phyloP scores from a whole-genome alignment of 78 protist species.

The Dictyostelium capitatum region DNA sequence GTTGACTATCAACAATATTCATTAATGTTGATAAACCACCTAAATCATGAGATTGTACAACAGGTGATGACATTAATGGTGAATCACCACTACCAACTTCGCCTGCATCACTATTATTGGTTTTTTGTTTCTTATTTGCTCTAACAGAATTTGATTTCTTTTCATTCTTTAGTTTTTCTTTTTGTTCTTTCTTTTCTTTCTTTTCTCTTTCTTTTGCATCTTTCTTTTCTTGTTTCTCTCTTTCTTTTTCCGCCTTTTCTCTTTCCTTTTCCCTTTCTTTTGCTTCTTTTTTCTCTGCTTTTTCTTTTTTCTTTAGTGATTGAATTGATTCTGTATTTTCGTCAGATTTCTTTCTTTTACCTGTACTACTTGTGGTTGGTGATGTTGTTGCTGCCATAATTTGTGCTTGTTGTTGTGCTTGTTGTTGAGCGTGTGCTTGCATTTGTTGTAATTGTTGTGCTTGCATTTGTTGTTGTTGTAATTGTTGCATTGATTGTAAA shows the following conservation, averaged over 20 bases:
- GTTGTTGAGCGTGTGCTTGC: background rate
- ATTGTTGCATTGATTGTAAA: background rate
- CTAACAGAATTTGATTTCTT: background rate
- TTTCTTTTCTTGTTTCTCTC: slow-evolving; percentile 39
- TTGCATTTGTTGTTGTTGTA: background rate
- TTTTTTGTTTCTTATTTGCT: slow-evolving; percentile 46
- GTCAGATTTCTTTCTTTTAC: background rate
- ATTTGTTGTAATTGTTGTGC: background rate
- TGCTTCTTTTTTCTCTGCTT: slow-evolving; percentile 21
- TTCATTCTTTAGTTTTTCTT: slow-evolving; percentile 41
- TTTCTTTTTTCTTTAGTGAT: slow-evolving; percentile 24
- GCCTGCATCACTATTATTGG: background rate
- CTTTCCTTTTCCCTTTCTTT: slow-evolving; percentile 39
- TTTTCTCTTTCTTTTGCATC: slow-evolving; percentile 42
- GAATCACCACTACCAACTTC: slow-evolving; percentile 18
- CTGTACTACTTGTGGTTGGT: background rate
- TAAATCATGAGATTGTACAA: slow-evolving; percentile 3
- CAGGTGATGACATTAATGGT: slow-evolving; percentile 16
- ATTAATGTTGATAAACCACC: slow-evolving; percentile 54
- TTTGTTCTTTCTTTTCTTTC: slow-evolving; percentile 69
- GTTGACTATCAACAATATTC: slow-evolving; percentile 55
- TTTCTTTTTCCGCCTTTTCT: slow-evolving; percentile 2
- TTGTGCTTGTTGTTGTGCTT: background rate
- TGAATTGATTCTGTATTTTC: background rate
- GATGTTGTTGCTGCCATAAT: slow-evolving; percentile 10